Evolutionary conservation across 768 basidiomycete species (phyloP).

Genomic region (Lepiota venenata): DNA sequence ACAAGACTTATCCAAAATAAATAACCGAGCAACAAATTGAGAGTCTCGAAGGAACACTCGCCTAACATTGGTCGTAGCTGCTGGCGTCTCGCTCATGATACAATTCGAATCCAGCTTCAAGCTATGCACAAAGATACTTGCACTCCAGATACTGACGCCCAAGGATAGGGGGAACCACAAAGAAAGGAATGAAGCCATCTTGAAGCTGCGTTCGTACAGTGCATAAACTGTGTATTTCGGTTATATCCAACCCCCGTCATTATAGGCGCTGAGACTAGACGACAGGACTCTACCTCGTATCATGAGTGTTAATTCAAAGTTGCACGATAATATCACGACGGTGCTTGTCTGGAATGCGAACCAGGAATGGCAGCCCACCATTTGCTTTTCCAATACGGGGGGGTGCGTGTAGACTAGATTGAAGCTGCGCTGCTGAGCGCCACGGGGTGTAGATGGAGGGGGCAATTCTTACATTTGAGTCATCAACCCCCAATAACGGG

Average conservation of each 20-base stretch:
- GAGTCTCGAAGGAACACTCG: not conserved
- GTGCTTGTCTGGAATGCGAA: not conserved
- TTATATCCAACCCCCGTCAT: too few relatives aligned
- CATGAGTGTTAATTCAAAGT: constrained; percentile 2
- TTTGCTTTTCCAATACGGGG: not conserved
- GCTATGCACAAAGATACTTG: not conserved
- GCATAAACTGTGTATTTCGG: not conserved
- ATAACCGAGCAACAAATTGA: too few relatives aligned
- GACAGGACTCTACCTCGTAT: not conserved
- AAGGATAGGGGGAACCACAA: not conserved
- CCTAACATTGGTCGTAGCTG: not conserved
- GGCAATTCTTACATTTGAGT: not conserved
- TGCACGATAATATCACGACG: not conserved
- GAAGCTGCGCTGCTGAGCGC: not conserved
- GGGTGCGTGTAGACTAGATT: not conserved
- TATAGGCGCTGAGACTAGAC: too few relatives aligned
- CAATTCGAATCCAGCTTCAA: not conserved
- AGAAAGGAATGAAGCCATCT: not conserved
- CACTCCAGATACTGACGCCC: not conserved
- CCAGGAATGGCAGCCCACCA: not conserved
- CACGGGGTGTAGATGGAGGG: too few relatives aligned
- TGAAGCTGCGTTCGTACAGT: not conserved
- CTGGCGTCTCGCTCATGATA: not conserved
- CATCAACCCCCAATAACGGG: not conserved
- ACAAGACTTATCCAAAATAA: not conserved